A percentile compares a stretch with the other conserved stretches of the same genome.
These are phyloP conservation scores for Stylosanthes scabra DNA, from an alignment of 331 rosid species.

Conservation along the genomic window DNA sequence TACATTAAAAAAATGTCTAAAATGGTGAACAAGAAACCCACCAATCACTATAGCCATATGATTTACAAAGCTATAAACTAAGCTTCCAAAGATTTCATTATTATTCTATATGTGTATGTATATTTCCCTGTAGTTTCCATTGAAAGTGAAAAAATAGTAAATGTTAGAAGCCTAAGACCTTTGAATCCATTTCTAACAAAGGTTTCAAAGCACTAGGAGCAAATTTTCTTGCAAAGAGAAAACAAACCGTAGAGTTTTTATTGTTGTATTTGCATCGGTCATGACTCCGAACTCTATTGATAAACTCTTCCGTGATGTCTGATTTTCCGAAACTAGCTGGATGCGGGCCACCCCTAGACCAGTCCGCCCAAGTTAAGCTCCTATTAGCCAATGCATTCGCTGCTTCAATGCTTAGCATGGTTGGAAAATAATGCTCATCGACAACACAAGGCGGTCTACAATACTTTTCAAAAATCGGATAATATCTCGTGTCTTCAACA, in stretches of 20 bases:
- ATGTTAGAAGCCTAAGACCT: constrained; percentile 66
- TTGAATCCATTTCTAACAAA: constrained; percentile 55
- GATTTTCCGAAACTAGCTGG: constrained; percentile 82
- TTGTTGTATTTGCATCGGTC: constrained; percentile 66
- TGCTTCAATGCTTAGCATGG: constrained; percentile 79
- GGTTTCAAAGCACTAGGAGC: constrained; percentile 93
- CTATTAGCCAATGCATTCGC: constrained; percentile 68
- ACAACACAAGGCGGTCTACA: constrained; percentile 90
- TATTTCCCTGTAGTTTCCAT: constrained; percentile 23
- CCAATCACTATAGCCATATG: constrained; percentile 10
- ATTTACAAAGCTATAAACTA: neutral
- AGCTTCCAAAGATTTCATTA: constrained; percentile 11
- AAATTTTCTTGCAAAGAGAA: constrained; percentile 88
- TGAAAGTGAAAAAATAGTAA: constrained; percentile 2
- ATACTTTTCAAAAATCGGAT: constrained; percentile 63
- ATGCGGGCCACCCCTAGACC: constrained; percentile 98
- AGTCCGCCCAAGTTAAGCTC: constrained; percentile 95
- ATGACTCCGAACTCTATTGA: constrained; percentile 46
- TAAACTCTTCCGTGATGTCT: constrained; percentile 64
- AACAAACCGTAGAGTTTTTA: constrained; percentile 59
- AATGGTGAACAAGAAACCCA: neutral
- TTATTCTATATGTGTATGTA: neutral
- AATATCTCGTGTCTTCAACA: constrained; percentile 62
- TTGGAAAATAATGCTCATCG: constrained; percentile 96
- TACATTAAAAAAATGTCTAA: constrained; percentile 45